Evolutionary conservation across 495 filamentous ascomycete genomes (phyloP).

Genomic region (Penicillium samsonianum): DNA sequence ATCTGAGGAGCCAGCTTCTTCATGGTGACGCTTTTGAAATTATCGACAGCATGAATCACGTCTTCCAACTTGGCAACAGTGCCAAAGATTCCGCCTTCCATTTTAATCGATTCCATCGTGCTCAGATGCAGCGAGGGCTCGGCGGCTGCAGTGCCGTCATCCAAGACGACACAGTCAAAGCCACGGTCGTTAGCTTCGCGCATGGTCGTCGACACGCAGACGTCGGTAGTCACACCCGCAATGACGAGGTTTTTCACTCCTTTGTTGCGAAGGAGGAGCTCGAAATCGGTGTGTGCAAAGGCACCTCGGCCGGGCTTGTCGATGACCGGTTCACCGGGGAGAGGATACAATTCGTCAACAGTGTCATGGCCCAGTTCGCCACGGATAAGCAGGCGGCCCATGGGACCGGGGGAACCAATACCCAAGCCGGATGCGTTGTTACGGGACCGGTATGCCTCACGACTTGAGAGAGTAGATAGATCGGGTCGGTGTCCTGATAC

Average conservation of each 20-base stretch:
- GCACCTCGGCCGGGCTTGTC: conserved; percentile 71
- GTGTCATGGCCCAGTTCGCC: conserved; percentile 66
- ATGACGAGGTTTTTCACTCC: conserved; percentile 69
- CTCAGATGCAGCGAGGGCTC: conserved; percentile 50
- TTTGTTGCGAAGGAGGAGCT: conserved; percentile 58
- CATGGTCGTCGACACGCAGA: conserved; percentile 68
- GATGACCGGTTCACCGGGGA: conserved; percentile 59
- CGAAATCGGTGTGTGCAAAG: conserved; percentile 66
- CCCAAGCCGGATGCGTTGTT: conserved; percentile 57
- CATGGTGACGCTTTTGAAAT: conserved; percentile 45
- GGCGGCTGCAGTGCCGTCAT: conserved; percentile 54
- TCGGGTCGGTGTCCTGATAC: conserved; percentile 62
- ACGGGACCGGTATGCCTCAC: conserved; percentile 55
- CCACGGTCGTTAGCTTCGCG: conserved; percentile 74
- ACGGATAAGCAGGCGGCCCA: conserved; percentile 64
- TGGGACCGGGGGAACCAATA: conserved; percentile 61
- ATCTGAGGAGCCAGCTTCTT: conserved; percentile 51
- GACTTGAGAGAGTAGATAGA: conserved; percentile 57
- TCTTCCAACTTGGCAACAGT: conserved; percentile 50
- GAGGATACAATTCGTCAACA: conserved; percentile 58
- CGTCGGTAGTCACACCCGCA: conserved; percentile 68
- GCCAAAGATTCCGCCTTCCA: conserved; percentile 63
- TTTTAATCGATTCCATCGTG: conserved; percentile 54
- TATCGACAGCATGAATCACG: conserved; percentile 49
- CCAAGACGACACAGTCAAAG: conserved; percentile 64